A percentile compares a stretch with the other conserved stretches of the same genome.
Conservation (phyloP, 2,329 filamentous ascomycete species). For the Penicillium frequentans region DNA sequence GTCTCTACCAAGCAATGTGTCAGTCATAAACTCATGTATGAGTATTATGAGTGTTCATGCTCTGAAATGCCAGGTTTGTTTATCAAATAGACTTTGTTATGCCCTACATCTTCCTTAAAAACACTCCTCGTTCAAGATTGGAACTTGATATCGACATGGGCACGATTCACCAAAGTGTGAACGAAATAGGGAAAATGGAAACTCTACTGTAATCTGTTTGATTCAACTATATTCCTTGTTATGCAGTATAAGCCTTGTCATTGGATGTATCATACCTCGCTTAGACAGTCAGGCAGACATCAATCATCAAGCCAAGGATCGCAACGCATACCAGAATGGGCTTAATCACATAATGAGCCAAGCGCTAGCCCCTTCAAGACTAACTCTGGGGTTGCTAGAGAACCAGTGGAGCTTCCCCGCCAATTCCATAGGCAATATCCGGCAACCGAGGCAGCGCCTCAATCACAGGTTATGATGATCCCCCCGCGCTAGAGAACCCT, state of each 20-base stretch:
- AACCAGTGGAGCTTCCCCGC: constrained; percentile 4
- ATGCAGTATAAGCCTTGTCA: neutral
- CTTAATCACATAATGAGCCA: neutral
- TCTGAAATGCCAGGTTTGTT: too few species aligned
- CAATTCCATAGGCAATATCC: neutral
- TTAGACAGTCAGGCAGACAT: neutral
- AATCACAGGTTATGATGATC: constrained; percentile 3
- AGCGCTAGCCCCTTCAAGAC: neutral
- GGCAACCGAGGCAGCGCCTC: constrained; percentile 1
- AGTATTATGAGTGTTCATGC: too few species aligned
- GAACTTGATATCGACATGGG: too few species aligned
- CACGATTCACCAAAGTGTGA: too few species aligned
- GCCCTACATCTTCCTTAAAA: too few species aligned
- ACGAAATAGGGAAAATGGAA: too few species aligned
- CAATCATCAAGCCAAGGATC: neutral
- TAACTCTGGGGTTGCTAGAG: neutral
- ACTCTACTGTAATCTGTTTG: neutral
- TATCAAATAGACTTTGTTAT: too few species aligned
- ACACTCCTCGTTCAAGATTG: too few species aligned
- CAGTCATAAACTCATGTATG: too few species aligned
- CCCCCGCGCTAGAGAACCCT: neutral
- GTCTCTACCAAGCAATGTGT: too few species aligned
- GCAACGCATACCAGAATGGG: neutral
- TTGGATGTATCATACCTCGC: neutral
- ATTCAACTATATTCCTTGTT: neutral